Evolutionary conservation across 148 eudicot genomes (phyloP), one percentile per base, ranked within the genome.

Genomic region (Linanthus parryae): DNA sequence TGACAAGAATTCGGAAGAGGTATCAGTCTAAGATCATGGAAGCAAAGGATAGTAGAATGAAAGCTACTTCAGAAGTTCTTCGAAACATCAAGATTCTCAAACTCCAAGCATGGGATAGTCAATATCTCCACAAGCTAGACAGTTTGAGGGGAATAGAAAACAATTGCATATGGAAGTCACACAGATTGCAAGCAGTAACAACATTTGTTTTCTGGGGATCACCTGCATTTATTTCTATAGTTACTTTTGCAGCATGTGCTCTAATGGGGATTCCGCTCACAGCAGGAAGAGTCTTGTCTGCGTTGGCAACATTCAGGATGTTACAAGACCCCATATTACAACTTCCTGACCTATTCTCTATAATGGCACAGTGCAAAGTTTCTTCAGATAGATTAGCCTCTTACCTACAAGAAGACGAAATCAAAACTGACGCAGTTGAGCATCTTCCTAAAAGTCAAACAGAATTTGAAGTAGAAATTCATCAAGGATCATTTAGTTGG

Each of bases 191-290:
- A 2, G 96, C 95, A 34, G 4, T 80, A 51, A 67, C 85, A 21
- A 70, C 95, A 29, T 94, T 94, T 62, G 75, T 94, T 42, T 88
- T 94, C 67, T 94, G 99, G 99, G 99, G 95, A 3, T 65, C 99
- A 23, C 99, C 99, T 0, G 69, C 95, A 19, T 76, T 88, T 57
- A 94, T 94, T 22, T 94, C 99, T 1, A 83, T 78, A 8, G 33
- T 77, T 19, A 94, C 99, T 18, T 94, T 94, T 51, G 91, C 88
- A n/a, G 88, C 91, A 20, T 88, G 96, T 56, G 60, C 70, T 52
- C n/a, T n/a, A n/a, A 65, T 90, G 83, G 99, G 88, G 7, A 82
- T 94, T 46, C 99, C 99, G 0, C 79, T 94, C 12, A 94, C 96
- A 44, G 91, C 95, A 8, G 99, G 99, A 7, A 33, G 82, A 40